Evolutionary conservation across 2,329 filamentous ascomycete genomes (phyloP).

Genomic region (Fonsecaea monophora): DNA sequence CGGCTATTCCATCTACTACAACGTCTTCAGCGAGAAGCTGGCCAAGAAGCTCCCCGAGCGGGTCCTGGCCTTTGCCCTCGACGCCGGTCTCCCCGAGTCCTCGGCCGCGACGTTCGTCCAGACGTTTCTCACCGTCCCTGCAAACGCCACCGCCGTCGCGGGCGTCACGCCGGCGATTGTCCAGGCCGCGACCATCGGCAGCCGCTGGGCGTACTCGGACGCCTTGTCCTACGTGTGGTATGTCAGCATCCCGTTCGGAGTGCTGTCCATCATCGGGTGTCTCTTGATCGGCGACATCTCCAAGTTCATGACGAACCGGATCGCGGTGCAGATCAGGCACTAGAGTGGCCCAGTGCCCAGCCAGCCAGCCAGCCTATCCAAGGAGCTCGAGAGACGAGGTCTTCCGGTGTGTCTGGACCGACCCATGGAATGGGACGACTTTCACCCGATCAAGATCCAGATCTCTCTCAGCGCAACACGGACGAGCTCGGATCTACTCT

Average conservation of each 20-base stretch:
- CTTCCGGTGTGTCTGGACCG: too few relatives aligned
- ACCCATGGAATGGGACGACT: neutral
- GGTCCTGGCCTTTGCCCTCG: conserved; percentile 21
- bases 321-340: conserved; percentile 26
- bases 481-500: too few relatives aligned
- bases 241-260: conserved; percentile 30
- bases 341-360: neutral
- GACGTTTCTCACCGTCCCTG: conserved; percentile 26
- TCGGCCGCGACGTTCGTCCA: conserved; percentile 17
- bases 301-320: conserved; percentile 34
- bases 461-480: too few relatives aligned
- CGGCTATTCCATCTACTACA: conserved; percentile 66
- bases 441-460: too few relatives aligned
- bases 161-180: conserved; percentile 24
- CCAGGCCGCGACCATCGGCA: conserved; percentile 26
- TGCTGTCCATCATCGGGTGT: conserved; percentile 30
- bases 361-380: neutral
- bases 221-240: conserved; percentile 29
- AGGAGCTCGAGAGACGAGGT: neutral
- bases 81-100: conserved; percentile 21
- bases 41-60: conserved; percentile 42
- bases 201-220: conserved; percentile 31
- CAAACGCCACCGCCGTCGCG: conserved; percentile 16
- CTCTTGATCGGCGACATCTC: conserved; percentile 29
- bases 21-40: conserved; percentile 56